A percentile compares a stretch with the other conserved stretches of the same genome.
Conservation (phyloP, 2,329 filamentous ascomycete genomes). For the Elsinoe fawcettii region DNA sequence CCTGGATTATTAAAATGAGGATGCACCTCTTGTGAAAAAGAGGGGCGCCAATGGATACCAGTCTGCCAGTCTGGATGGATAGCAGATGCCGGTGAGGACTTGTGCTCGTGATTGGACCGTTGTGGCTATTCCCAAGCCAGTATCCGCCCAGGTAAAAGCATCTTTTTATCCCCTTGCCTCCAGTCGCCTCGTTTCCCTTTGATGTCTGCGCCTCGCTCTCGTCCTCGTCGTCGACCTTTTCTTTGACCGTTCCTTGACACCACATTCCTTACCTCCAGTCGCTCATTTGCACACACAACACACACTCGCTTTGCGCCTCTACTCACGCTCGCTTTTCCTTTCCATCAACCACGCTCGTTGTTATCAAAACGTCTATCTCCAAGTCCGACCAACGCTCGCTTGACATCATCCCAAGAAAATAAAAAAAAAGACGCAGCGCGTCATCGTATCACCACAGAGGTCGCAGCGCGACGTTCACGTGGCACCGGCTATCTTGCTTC, state of each 20-base stretch:
- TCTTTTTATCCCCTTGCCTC: constrained; percentile 1
- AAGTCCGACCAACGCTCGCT: constrained; percentile 15
- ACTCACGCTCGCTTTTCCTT: not conserved
- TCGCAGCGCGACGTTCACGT: constrained; percentile 11
- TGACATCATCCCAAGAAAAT: not conserved
- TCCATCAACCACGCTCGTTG: constrained; percentile 2
- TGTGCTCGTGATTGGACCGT: constrained; percentile 10
- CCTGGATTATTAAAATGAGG: constrained; percentile 12
- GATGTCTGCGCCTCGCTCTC: not conserved
- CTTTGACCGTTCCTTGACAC: not conserved
- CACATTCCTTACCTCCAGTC: constrained; percentile 12
- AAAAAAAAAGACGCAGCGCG: not conserved
- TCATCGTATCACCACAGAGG: constrained; percentile 9
- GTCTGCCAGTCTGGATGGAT: no score
- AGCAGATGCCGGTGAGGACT: not conserved
- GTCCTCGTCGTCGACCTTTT: not conserved
- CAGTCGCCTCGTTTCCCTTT: not conserved
- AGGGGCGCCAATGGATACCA: not conserved
- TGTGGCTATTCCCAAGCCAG: constrained; percentile 8
- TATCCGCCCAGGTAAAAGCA: not conserved
- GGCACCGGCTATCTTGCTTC: constrained; percentile 4
- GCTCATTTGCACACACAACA: constrained; percentile 2
- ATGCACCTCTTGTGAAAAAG: not conserved
- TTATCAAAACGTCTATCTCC: constrained; percentile 15
- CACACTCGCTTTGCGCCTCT: not conserved